Percentiles rank a stretch among this genome's conserved stretches.
These are phyloP conservation scores for Elongisporangium undulatum DNA, from an alignment of 352 stramenopile genomes.

Conservation along the genomic window DNA sequence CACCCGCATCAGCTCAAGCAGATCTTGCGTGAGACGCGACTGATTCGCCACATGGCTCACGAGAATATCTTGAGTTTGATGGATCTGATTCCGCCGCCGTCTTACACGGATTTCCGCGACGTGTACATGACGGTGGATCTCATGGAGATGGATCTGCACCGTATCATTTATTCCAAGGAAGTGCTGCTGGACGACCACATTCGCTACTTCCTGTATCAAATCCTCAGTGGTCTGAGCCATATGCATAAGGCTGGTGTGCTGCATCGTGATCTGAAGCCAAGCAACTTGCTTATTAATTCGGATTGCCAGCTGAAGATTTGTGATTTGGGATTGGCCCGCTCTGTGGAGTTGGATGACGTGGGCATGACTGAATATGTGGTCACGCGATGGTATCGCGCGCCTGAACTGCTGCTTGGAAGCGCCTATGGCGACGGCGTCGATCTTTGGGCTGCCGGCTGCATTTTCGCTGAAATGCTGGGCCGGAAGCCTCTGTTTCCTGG, in stretches of 20 bases:
- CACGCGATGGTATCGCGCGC: constrained; percentile 86
- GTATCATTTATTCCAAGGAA: constrained; percentile 93
- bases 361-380: constrained; percentile 93
- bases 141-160: constrained; percentile 92
- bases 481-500: constrained; percentile 84
- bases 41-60: constrained; percentile 85
- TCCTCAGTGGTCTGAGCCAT: constrained; percentile 84
- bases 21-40: constrained; percentile 77
- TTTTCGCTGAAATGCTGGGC: constrained; percentile 86
- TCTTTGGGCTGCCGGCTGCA: constrained; percentile 83
- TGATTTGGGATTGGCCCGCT: constrained; percentile 92
- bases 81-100: constrained; percentile 80
- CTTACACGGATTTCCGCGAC: constrained; percentile 82
- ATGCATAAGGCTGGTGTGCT: constrained; percentile 85
- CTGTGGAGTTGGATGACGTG: constrained; percentile 78
- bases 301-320: constrained; percentile 97
- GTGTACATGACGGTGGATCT: constrained; percentile 91
- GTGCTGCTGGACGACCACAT: constrained; percentile 91
- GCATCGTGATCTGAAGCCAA: constrained; percentile 84
- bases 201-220: constrained; percentile 93
- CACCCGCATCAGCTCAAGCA: constrained; percentile 88
- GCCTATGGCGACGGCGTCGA: constrained; percentile 83
- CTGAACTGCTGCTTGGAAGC: constrained; percentile 81
- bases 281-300: constrained; percentile 87
- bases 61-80: constrained; percentile 84